Evolutionary conservation across 352 stramenopile genomes (phyloP).

Genomic region (Pythium coloratum): DNA sequence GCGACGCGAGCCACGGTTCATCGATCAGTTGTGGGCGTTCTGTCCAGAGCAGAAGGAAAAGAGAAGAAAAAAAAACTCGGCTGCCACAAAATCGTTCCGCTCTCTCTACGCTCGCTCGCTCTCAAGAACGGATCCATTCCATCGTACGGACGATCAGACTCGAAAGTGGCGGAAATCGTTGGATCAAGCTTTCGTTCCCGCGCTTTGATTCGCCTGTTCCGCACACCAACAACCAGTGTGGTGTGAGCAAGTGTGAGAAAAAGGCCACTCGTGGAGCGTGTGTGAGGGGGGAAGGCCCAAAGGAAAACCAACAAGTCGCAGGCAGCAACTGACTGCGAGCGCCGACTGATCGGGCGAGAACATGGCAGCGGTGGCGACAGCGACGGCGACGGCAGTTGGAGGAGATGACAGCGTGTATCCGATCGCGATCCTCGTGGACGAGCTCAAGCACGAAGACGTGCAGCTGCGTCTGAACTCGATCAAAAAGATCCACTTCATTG

Average conservation of each 20-base stretch:
- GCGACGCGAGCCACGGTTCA: not conserved
- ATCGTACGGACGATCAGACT: not conserved
- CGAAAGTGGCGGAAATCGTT: not conserved
- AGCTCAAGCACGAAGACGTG: conserved; percentile 92
- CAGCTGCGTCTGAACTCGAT: conserved; percentile 92
- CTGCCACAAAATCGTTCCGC: not conserved
- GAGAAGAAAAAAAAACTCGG: conserved; percentile 3
- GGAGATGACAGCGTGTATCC: conserved; percentile 82
- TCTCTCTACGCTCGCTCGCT: not conserved
- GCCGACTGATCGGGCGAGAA: not conserved
- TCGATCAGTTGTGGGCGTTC: not conserved
- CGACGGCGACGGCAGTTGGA: not conserved
- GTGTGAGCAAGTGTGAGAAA: conserved; percentile 21
- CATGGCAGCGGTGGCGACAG: conserved; percentile 6
- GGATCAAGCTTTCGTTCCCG: not conserved
- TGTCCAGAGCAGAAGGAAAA: not conserved
- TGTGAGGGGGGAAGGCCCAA: conserved; percentile 11
- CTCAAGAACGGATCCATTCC: not conserved
- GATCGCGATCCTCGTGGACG: conserved; percentile 91
- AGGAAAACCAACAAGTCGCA: conserved; percentile 7
- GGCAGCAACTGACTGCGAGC: not conserved
- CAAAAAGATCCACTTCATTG: conserved; percentile 89
- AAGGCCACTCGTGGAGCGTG: conserved; percentile 13
- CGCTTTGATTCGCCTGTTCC: conserved; percentile 1
- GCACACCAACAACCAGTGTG: conserved; percentile 9